phyloP scores from a whole-genome alignment of 306 rosid species.

The Malus sieversii region DNA sequence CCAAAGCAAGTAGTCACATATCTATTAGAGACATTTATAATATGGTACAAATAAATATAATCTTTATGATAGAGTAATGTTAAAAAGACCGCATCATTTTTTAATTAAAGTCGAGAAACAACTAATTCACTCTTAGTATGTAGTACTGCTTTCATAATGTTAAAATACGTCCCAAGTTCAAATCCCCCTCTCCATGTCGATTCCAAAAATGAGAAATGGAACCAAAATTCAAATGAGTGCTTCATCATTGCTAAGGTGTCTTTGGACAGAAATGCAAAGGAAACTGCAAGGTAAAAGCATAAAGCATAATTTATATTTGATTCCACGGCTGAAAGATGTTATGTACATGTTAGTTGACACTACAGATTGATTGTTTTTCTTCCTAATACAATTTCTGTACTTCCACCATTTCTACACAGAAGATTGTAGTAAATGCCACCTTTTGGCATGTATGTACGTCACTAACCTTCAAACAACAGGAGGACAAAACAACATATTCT shows the following conservation, averaged over 20 bases:
- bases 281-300: background rate
- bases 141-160: too few species aligned
- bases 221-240: background rate
- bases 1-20: too few species aligned
- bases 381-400: conserved; percentile 22
- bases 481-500: background rate
- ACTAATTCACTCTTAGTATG: background rate
- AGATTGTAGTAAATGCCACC: conserved; percentile 16
- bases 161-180: background rate
- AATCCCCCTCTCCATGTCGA: background rate
- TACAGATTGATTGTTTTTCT: conserved; percentile 10
- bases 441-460: background rate
- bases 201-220: background rate
- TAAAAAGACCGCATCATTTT: too few species aligned
- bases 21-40: too few species aligned
- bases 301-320: background rate
- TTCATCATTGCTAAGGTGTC: too few species aligned
- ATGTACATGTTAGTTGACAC: conserved; percentile 40
- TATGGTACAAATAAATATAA: too few species aligned
- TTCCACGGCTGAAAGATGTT: background rate
- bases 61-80: too few species aligned
- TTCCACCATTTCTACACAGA: conserved; percentile 36
- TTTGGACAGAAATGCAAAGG: background rate
- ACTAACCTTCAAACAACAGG: background rate
- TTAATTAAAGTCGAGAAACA: too few species aligned